A percentile compares a stretch with the other conserved stretches of the same genome.
Conservation (phyloP, 2,329 filamentous ascomycete species). For the Exophiala lecanii-corni region DNA sequence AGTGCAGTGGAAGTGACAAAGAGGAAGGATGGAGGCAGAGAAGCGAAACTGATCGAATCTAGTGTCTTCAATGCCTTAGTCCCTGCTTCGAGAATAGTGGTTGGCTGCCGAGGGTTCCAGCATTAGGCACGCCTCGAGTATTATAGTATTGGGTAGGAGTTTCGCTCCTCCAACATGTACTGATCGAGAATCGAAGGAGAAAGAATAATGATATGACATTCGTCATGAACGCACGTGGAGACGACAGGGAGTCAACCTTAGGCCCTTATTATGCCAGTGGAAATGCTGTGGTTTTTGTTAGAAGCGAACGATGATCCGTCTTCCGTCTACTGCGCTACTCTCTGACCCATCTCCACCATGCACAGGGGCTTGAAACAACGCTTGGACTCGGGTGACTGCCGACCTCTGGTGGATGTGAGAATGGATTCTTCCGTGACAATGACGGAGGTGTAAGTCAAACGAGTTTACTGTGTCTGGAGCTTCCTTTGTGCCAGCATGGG, state of each 20-base stretch:
- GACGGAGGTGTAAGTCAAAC: too few relatives aligned
- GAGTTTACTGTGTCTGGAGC: too few relatives aligned
- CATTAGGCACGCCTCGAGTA: conserved; percentile 15
- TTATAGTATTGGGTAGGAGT: conserved; percentile 3
- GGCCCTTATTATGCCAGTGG: too few relatives aligned
- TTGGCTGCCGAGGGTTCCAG: conserved; percentile 12
- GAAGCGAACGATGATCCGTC: too few relatives aligned
- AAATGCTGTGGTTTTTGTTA: too few relatives aligned
- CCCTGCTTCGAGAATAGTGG: conserved; percentile 15
- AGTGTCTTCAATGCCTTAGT: conserved; percentile 8
- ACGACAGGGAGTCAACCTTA: conserved; percentile 9
- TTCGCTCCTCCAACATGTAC: background rate
- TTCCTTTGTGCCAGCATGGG: too few relatives aligned
- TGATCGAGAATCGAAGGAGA: too few relatives aligned
- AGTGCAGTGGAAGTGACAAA: conserved; percentile 10
- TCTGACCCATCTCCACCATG: conserved; percentile 18
- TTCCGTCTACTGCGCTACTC: too few relatives aligned
- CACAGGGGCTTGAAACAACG: conserved; percentile 22
- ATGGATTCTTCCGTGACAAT: too few relatives aligned
- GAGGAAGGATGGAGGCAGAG: conserved; percentile 6
- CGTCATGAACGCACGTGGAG: conserved; percentile 18
- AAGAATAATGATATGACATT: conserved; percentile 16
- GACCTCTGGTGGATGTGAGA: too few relatives aligned
- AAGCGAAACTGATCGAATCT: background rate
- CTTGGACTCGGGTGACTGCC: conserved; percentile 11